Evolutionary conservation across 2,329 filamentous ascomycete species (phyloP).

Genomic region (Aureobasidium sp.): DNA sequence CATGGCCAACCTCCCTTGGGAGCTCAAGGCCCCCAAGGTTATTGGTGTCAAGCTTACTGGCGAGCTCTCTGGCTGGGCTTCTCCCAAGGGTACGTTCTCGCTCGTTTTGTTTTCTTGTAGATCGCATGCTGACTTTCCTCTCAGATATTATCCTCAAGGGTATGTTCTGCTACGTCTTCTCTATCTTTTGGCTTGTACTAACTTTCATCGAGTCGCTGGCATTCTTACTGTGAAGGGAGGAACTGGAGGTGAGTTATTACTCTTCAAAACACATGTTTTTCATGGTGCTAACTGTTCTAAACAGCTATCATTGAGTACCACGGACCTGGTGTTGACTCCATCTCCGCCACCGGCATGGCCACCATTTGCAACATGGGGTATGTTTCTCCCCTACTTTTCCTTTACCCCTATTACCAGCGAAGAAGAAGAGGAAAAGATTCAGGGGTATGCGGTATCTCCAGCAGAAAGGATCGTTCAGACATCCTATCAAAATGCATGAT

Average conservation of each 20-base stretch:
- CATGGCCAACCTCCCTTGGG: slow-evolving; percentile 95
- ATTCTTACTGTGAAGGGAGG: slow-evolving; percentile 97
- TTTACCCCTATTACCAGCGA: background rate
- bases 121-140: too few species aligned
- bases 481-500: background rate
- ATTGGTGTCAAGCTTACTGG: slow-evolving; percentile 96
- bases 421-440: background rate
- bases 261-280: too few species aligned
- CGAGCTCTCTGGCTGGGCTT: slow-evolving; percentile 79
- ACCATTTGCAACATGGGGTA: slow-evolving; percentile 49
- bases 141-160: slow-evolving; percentile 92
- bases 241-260: slow-evolving; percentile 61
- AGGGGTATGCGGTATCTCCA: background rate
- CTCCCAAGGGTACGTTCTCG: slow-evolving; percentile 69
- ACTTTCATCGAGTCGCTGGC: slow-evolving; percentile 58
- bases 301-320: too few species aligned
- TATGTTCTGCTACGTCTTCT: too few species aligned
- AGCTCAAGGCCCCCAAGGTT: slow-evolving; percentile 94
- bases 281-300: too few species aligned
- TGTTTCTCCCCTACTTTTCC: slow-evolving; percentile 29
- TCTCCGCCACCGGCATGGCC: slow-evolving; percentile 75
- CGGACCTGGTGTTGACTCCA: slow-evolving; percentile 54
- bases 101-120: background rate
- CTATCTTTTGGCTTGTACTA: too few species aligned
- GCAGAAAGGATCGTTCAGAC: background rate